Evolutionary conservation across 2,329 filamentous ascomycete genomes (phyloP).

Genomic region (Trichophaea hybrida): DNA sequence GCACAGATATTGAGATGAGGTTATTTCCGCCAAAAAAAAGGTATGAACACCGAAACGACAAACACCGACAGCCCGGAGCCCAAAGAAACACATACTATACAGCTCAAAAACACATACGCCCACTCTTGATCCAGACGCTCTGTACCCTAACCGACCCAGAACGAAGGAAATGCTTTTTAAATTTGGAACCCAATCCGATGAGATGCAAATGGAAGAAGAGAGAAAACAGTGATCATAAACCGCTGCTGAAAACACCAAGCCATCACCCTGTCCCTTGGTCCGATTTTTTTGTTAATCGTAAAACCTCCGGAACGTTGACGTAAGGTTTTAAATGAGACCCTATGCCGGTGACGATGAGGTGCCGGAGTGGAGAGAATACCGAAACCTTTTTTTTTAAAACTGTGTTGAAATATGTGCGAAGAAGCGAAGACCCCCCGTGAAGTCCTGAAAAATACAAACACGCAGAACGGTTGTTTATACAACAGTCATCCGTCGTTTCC

Average conservation of each 20-base stretch:
- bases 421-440: not conserved
- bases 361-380: not conserved
- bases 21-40: not conserved
- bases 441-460: not conserved
- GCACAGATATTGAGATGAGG: not conserved
- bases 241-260: not conserved
- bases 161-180: not conserved
- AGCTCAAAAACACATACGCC: not conserved
- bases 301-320: not conserved
- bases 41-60: not conserved
- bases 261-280: not conserved
- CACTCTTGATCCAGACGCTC: not conserved
- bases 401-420: not conserved
- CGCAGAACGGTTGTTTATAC: not conserved
- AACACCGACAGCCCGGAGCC: not conserved
- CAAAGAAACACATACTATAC: not conserved
- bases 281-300: not conserved
- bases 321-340: not conserved
- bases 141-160: not conserved
- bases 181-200: not conserved
- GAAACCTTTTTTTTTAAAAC: not conserved
- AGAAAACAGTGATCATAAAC: not conserved
- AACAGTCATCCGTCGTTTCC: slow-evolving; percentile 27
- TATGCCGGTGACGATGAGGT: not conserved
- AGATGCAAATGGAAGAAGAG: not conserved